phyloP scores from a whole-genome alignment of 179 eudicot species.

The Spergularia azorica region DNA sequence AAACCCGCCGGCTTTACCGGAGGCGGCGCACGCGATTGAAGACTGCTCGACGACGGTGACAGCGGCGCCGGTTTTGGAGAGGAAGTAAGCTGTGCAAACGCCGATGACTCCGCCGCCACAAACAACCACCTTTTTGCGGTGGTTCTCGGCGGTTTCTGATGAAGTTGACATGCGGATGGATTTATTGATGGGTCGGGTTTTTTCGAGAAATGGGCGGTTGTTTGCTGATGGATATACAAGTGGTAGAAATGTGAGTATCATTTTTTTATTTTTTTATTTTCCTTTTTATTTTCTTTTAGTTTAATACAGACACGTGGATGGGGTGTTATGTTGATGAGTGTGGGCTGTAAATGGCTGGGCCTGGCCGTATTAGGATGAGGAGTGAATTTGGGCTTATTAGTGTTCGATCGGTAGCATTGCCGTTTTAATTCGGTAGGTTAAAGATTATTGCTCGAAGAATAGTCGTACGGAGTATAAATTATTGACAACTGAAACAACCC shows the following conservation, averaged over 20 bases:
- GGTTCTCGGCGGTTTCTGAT: constrained; percentile 23
- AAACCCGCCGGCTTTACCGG: constrained; percentile 93
- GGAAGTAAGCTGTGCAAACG: constrained; percentile 80
- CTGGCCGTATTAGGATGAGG: constrained; percentile 46
- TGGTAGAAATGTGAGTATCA: not conserved
- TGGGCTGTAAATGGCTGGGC: constrained; percentile 25
- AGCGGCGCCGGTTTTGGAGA: constrained; percentile 62
- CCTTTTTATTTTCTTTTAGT: too few relatives aligned
- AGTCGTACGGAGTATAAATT: too few relatives aligned
- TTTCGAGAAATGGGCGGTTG: not conserved
- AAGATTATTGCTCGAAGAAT: constrained; percentile 71
- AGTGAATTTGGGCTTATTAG: constrained; percentile 59
- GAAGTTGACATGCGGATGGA: constrained; percentile 27
- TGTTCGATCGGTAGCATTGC: constrained; percentile 55
- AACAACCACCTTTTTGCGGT: constrained; percentile 48
- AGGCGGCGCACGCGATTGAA: constrained; percentile 83
- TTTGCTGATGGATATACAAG: not conserved
- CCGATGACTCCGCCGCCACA: constrained; percentile 99
- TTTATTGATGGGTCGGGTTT: constrained; percentile 12
- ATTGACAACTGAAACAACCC: too few relatives aligned
- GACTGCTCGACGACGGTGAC: constrained; percentile 77
- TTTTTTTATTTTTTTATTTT: constrained; percentile 32
- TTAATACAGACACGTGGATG: too few relatives aligned
- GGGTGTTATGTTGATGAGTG: constrained; percentile 16
- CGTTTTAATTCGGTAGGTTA: too few relatives aligned